Base-by-base conservation (phyloP, 345 rosid genomes). In the Euphorbia lathyris region DNA sequence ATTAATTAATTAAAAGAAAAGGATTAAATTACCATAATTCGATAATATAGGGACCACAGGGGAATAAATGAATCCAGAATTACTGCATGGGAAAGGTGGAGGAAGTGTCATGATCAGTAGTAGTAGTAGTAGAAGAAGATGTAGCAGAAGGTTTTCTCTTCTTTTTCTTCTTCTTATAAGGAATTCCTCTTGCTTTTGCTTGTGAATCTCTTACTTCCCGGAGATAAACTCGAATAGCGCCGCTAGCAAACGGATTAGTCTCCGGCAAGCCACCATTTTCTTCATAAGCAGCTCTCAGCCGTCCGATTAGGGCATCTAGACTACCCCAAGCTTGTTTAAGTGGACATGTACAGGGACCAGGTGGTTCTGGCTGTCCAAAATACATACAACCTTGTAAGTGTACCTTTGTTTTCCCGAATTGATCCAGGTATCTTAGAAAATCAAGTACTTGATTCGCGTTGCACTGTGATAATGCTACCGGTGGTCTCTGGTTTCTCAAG, bases 271-370 rank as follows among this genome's bases (percentile, higher is more conserved):
- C 93, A 3, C 97, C 96, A 74, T 89, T 89, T 68, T 91, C 97
- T 65, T 89, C 97, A 20, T 79, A 91, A 38, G 97, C 97, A 9
- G 96, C 97, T 65, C 97, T 78, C 26, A 91, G 83, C 50, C 97
- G 83, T 17, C 97, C 97, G 84, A 91, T 91, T 75, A 91, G 88
- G 9, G 97, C 96, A 71, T 91, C 97, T 8, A 91, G 90, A 77
- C 97, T 91, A 2, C 97, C 97, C 97, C 97, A 91, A 25, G 97
- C 97, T 78, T 91, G 97, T 53, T 83, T 87, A 1, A 91, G 82
- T 0, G 97, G 96, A 67, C 97, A 91, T 59, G 85, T 84, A 76
- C 97, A 91, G 3, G 90, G 89, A 36, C 97, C 93, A 0, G 89
- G 82, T 4, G 97, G 96, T 69, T 91, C 97, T 0, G 90, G 88